Conservation (phyloP, 176 grass and related monocot genomes). For the Raddia distichophylla region DNA sequence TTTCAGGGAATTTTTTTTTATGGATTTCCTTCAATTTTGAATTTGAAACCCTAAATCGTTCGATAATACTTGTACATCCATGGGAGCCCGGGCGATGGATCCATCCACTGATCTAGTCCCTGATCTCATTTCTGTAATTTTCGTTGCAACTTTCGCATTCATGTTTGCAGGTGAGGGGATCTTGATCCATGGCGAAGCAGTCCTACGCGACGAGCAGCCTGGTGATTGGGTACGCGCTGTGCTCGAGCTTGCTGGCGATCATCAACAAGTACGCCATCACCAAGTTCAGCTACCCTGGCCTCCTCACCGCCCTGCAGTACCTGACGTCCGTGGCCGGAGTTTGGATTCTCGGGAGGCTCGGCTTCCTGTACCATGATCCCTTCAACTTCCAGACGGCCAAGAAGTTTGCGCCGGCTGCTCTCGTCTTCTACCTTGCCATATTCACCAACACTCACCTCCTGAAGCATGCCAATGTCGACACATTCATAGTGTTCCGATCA, state of each 20-base stretch:
- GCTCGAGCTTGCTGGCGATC: slow-evolving; percentile 67
- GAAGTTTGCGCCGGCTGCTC: slow-evolving; percentile 63
- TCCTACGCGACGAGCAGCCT: slow-evolving; percentile 52
- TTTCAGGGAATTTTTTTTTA: too few species aligned
- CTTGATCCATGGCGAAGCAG: slow-evolving; percentile 46
- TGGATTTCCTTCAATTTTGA: too few species aligned
- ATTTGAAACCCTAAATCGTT: too few species aligned
- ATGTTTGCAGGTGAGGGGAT: slow-evolving; percentile 24
- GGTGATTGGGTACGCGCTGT: slow-evolving; percentile 61
- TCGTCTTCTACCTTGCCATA: slow-evolving; percentile 77
- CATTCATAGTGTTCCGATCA: slow-evolving; percentile 77
- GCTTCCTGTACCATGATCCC: slow-evolving; percentile 62
- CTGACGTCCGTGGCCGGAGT: slow-evolving; percentile 57
- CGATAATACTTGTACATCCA: too few species aligned
- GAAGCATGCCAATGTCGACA: slow-evolving; percentile 74
- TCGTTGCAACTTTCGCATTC: not conserved
- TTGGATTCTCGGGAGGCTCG: slow-evolving; percentile 50
- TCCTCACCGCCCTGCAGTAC: slow-evolving; percentile 70
- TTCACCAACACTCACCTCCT: slow-evolving; percentile 80
- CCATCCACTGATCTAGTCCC: not conserved
- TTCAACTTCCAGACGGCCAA: slow-evolving; percentile 60
- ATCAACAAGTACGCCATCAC: slow-evolving; percentile 86
- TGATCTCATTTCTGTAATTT: not conserved
- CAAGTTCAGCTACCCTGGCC: slow-evolving; percentile 75
- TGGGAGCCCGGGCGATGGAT: too few species aligned